Evolutionary conservation across 73 alveolate species (phyloP), one percentile per base, ranked within the genome.

Genomic region (Symbiodinium pilosum): DNA sequence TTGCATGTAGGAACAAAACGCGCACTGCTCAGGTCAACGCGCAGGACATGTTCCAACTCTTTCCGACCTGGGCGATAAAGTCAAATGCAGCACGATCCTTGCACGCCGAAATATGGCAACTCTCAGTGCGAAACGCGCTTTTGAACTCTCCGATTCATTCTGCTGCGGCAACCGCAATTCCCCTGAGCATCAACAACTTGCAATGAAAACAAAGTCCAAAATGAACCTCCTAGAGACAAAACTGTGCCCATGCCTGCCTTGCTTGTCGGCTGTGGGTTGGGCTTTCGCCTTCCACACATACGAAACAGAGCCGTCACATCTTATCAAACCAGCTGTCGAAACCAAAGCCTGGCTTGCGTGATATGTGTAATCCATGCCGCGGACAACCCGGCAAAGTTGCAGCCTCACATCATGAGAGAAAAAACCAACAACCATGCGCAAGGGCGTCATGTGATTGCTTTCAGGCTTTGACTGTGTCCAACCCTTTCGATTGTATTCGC

Each of bases 371-470:
- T 64, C 77, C 77, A 64, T 64, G 7, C 77, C 77, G 39, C 77
- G 77, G 38, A 64, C 77, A 64, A 64, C 77, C 11, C 77, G 77
- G 77, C 77, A 64, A 64, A 64, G 77, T 30, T 64, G 77, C 38
- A 26, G 77, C 77, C 77, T 64, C 14, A 30, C 32, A 30, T 2
- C 77, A n/a, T n/a, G n/a, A 30, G 77, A 64, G 59, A 6, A 47
- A 14, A 6, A 47, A 6, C 6, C 59, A 47, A 14, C 14, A 14
- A 9, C 59, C 14, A 47, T 47, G 59, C 59, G 21, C 6, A 6
- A 47, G n/a, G n/a, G n/a, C n/a, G 14, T 14, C 59, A 47, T 6
- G 21, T 47, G 59, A 47, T 9, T 6, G 6, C 59, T 8, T 36
- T 20, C 39, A 64, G 77, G 39, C 7, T 16, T 16, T 24, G 36